Evolutionary conservation across 192 early-diverging fungal genomes (phyloP).

Genomic region (Helicostylum pulchrum): DNA sequence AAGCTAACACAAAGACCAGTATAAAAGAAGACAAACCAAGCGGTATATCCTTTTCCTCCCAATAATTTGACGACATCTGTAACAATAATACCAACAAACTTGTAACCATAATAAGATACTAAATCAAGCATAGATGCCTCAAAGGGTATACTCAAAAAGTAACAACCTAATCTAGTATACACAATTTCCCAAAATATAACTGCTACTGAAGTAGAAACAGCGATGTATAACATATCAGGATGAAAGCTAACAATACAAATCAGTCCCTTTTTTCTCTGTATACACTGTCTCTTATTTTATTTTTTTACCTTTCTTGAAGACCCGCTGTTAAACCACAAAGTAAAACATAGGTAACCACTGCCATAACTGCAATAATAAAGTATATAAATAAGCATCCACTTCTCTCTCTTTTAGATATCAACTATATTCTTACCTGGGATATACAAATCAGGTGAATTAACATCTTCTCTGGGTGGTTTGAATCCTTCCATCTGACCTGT

Average conservation of each 20-base stretch:
- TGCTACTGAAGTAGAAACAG: conserved; percentile 79
- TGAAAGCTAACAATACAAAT: conserved; percentile 58
- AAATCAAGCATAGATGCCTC: conserved; percentile 85
- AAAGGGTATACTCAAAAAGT: conserved; percentile 79
- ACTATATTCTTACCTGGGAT: conserved; percentile 65
- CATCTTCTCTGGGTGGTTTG: conserved; percentile 83
- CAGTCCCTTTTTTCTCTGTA: not conserved
- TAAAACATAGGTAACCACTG: conserved; percentile 88
- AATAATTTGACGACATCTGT: conserved; percentile 45
- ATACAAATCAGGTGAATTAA: conserved; percentile 95
- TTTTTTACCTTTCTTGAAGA: conserved; percentile 55
- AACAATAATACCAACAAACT: conserved; percentile 81
- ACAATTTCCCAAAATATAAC: conserved; percentile 80
- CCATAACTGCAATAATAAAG: conserved; percentile 58
- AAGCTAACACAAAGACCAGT: conserved; percentile 77
- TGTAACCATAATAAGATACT: conserved; percentile 89
- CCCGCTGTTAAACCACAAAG: conserved; percentile 59
- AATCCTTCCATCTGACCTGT: conserved; percentile 76
- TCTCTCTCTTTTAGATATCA: not conserved
- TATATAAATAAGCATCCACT: not conserved
- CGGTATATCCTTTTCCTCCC: conserved; percentile 48
- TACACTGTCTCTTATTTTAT: not conserved
- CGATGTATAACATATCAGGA: conserved; percentile 82
- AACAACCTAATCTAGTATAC: conserved; percentile 80
- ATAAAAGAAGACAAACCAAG: conserved; percentile 75